These are phyloP conservation scores for Fusarium musae DNA, from an alignment of 2,329 filamentous ascomycete genomes.

Conservation along the genomic window DNA sequence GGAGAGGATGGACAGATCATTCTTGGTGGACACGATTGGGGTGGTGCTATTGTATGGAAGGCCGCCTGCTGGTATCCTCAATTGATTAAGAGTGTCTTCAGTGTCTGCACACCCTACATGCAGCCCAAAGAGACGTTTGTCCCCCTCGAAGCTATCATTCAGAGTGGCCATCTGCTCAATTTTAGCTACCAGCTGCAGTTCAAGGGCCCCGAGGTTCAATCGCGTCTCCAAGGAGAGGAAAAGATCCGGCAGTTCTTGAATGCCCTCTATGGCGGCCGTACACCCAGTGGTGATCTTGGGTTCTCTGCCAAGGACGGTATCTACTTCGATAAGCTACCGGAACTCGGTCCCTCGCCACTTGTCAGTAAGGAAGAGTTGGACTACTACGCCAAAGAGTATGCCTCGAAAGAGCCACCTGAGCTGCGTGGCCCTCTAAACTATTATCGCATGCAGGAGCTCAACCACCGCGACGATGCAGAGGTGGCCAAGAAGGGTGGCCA, in stretches of 20 bases:
- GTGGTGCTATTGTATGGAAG: conserved; percentile 81
- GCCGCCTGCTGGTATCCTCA: conserved; percentile 78
- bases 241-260: conserved; percentile 77
- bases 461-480: conserved; percentile 78
- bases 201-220: conserved; percentile 73
- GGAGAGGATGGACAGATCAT: conserved; percentile 68
- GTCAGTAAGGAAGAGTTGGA: conserved; percentile 77
- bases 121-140: conserved; percentile 64
- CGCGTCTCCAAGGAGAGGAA: conserved; percentile 64
- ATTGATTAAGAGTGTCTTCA: conserved; percentile 79
- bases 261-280: conserved; percentile 74
- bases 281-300: conserved; percentile 63
- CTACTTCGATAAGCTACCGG: conserved; percentile 69
- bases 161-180: conserved; percentile 66
- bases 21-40: conserved; percentile 94
- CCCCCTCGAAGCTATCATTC: conserved; percentile 69
- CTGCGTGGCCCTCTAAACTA: conserved; percentile 86
- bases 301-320: conserved; percentile 73
- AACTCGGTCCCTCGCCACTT: conserved; percentile 66
- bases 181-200: conserved; percentile 90
- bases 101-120: conserved; percentile 80
- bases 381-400: conserved; percentile 79
- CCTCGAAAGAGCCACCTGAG: conserved; percentile 65
- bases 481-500: conserved; percentile 66
- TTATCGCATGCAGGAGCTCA: conserved; percentile 81